These are phyloP conservation scores for Dothistroma septosporum DNA, from an alignment of 2,329 filamentous ascomycete genomes.

Conservation along the genomic window DNA sequence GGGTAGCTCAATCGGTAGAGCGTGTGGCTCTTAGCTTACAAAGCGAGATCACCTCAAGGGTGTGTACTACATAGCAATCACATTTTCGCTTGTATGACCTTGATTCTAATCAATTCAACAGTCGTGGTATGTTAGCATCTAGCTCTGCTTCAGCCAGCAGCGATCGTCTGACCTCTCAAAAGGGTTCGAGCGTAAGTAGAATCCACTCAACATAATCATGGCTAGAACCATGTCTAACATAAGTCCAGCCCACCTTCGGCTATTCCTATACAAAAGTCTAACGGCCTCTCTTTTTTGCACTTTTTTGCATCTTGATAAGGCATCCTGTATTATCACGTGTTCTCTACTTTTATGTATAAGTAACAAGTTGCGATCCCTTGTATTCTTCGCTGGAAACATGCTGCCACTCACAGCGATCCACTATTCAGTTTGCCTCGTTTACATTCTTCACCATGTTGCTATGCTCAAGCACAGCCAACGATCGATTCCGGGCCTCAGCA, in stretches of 20 bases:
- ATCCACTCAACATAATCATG: background rate
- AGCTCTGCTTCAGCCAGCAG: background rate
- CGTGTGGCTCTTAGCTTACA: slow-evolving; percentile 47
- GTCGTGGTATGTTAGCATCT: background rate
- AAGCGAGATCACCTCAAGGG: background rate
- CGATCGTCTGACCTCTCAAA: background rate
- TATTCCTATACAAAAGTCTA: slow-evolving; percentile 1
- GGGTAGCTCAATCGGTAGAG: slow-evolving; percentile 53
- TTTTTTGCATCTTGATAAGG: background rate
- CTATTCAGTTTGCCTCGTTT: too few species aligned
- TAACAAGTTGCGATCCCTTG: too few species aligned
- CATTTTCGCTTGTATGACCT: background rate
- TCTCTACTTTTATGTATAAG: background rate
- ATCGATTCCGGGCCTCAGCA: too few species aligned
- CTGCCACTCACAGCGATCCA: too few species aligned
- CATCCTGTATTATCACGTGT: background rate
- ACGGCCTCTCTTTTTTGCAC: background rate
- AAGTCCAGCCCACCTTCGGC: slow-evolving; percentile 1
- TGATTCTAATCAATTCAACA: background rate
- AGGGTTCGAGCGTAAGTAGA: background rate
- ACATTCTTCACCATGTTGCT: too few species aligned
- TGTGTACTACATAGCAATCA: background rate
- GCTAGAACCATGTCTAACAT: background rate
- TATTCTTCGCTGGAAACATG: too few species aligned
- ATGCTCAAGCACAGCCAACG: too few species aligned